Evolutionary conservation across 352 stramenopile genomes (phyloP).

Genomic region (Pythium volutum): DNA sequence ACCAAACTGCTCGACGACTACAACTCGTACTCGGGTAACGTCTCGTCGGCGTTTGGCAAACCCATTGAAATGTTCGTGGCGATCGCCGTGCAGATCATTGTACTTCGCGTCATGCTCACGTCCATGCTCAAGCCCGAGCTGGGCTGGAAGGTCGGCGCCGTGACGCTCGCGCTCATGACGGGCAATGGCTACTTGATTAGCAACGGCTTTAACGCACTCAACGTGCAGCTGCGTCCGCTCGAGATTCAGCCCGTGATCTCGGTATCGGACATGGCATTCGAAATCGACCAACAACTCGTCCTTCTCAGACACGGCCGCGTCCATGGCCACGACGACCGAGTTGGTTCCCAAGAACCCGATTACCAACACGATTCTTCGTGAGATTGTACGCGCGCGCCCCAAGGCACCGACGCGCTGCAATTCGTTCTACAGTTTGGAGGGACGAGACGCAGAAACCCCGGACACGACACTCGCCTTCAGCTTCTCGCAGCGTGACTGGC

Average conservation of each 20-base stretch:
- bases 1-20: background rate
- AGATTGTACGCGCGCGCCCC: background rate
- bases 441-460: background rate
- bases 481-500: conserved; percentile 15
- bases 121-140: background rate
- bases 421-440: background rate
- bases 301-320: background rate
- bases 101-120: background rate
- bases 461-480: background rate
- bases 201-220: conserved; percentile 25
- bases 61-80: conserved; percentile 1
- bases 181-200: conserved; percentile 19
- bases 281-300: background rate
- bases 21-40: conserved; percentile 5
- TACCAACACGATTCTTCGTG: conserved; percentile 17
- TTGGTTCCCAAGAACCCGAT: conserved; percentile 6
- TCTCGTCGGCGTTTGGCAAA: background rate
- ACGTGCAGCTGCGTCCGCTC: conserved; percentile 9
- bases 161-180: background rate
- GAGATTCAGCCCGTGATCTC: background rate
- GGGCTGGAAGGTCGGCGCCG: background rate
- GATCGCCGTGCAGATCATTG: background rate
- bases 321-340: conserved; percentile 2
- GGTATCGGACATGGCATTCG: background rate
- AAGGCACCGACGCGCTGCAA: background rate